Evolutionary conservation across 73 alveolate genomes (phyloP).

Genomic region (Paramecium primaurelia): DNA sequence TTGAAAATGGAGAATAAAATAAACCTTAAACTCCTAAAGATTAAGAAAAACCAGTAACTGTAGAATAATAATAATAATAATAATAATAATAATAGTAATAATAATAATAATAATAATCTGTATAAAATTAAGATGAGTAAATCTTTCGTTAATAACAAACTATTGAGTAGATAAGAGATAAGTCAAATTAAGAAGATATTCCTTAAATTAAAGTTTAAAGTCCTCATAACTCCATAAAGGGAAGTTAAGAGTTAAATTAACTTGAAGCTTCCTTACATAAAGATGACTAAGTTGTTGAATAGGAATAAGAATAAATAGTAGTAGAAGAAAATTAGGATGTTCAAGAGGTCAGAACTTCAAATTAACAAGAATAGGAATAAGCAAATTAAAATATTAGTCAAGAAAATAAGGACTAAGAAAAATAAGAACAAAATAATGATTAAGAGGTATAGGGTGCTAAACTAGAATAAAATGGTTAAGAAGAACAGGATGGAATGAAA

Average conservation of each 20-base stretch:
- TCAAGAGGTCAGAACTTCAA: neutral
- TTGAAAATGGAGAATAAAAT: neutral
- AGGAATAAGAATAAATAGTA: neutral
- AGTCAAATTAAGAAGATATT: neutral
- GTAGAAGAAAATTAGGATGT: neutral
- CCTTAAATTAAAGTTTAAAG: neutral
- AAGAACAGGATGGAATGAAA: neutral
- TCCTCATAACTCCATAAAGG: neutral
- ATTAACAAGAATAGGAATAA: neutral
- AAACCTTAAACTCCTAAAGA: neutral
- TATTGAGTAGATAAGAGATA: neutral
- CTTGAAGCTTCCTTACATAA: neutral
- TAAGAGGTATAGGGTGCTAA: neutral
- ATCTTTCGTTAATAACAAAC: neutral
- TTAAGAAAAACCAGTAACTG: neutral
- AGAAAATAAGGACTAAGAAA: neutral
- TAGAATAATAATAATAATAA: neutral
- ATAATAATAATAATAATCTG: neutral
- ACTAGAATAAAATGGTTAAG: neutral
- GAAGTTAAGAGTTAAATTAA: neutral
- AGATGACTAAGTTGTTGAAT: neutral
- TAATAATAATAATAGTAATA: neutral
- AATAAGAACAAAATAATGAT: neutral
- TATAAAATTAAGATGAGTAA: neutral
- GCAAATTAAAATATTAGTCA: neutral